phyloP scores from a whole-genome alignment of 441 rosid species.

The Populus tomentosa region DNA sequence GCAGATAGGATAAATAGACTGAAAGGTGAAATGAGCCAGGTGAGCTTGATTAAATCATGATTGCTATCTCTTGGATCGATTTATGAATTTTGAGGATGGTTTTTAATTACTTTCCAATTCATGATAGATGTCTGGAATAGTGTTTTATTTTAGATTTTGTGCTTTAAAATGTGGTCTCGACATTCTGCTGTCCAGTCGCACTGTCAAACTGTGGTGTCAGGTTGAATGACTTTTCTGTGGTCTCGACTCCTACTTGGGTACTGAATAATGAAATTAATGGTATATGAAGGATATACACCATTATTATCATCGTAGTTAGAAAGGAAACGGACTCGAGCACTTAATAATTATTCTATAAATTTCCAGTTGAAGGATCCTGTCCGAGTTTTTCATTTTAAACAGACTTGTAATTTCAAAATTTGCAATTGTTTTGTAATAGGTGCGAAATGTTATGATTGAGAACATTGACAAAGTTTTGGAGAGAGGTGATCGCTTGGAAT shows the following conservation, averaged over 20 bases:
- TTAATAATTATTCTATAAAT: neutral
- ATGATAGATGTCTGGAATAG: neutral
- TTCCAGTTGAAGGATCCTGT: neutral
- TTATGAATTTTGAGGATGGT: neutral
- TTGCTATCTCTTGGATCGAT: neutral
- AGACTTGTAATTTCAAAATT: neutral
- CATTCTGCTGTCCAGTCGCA: neutral
- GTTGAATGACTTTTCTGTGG: neutral
- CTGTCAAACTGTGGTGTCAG: neutral
- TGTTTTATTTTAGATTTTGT: neutral
- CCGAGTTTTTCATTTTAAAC: neutral
- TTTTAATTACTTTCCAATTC: neutral
- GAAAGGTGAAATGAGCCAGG: conserved; percentile 95
- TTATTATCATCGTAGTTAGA: neutral
- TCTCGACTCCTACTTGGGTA: neutral
- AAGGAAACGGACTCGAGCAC: neutral
- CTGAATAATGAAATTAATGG: neutral
- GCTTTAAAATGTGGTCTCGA: neutral
- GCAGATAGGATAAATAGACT: conserved; percentile 82
- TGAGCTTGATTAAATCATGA: conserved; percentile 19
- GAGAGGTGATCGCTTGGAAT: conserved; percentile 90
- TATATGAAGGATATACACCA: neutral
- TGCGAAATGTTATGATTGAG: conserved; percentile 89
- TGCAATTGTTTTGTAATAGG: conserved; percentile 32
- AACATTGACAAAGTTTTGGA: conserved; percentile 89